Evolutionary conservation across 805 yeast species (phyloP), one percentile per base, ranked within the genome.

Genomic region (Starmera dryadoides): DNA sequence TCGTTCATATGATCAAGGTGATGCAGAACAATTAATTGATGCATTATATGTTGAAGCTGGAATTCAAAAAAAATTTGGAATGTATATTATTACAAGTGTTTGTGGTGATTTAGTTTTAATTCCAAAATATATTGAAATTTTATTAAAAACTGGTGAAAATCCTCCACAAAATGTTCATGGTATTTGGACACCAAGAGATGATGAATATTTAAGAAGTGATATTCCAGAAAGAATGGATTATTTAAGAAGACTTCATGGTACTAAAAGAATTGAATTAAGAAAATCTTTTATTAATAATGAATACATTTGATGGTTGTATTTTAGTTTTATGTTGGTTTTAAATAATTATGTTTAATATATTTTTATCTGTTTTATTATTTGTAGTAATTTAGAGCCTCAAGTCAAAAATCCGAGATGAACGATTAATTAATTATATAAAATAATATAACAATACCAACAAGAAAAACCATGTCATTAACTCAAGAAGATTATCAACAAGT

Each of bases 181-280:
- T 38, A 62, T 69, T 33, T 69, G 73, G 73, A 67, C 71, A 2
- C 48, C 59, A 21, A 66, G 63, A 35, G 72, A 69, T 54, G 73
- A 69, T 44, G 60, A 51, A 15, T 54, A 57, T 44, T 46, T 68
- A 38, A 60, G 54, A 37, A 42, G 55, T 20, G 57, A 53, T 19
- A 59, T 56, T 31, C 59, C 52, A n/a, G 64, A 60, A 3, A 63
- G 63, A 30, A 32, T 64, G 37, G 58, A 57, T 23, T 44, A 50
- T 32, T 42, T 68, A 41, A 53, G 50, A 17, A 58, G 56, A 40
- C 56, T 66, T 39, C 73, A 68, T 45, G 71, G 71, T 31, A 41
- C 49, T 15, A 66, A 59, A 33, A 60, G 71, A 53, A 59, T 68
- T 39, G 68, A 62, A 19, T 52, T 68, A 56, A 64, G 73, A 50